Evolutionary conservation across 2,329 filamentous ascomycete species (phyloP), one percentile per base, ranked within the genome.

Genomic region (Fusarium sp.): DNA sequence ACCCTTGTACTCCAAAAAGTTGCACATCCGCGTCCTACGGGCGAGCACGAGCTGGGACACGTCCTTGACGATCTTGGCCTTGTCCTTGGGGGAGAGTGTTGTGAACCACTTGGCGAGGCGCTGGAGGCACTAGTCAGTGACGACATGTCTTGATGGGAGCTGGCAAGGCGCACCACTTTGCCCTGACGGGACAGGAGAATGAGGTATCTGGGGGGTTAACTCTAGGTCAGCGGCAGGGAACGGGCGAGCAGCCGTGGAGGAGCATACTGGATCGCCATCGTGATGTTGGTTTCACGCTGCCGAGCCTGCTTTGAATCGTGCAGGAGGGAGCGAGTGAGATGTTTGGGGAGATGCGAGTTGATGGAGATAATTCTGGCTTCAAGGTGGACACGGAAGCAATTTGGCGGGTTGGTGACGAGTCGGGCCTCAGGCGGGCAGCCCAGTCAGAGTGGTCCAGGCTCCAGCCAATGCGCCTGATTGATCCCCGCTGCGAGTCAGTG

Each of bases 41-140:
- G 96, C 96, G 73, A 99, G 90, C 74, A 99, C 96, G 54, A 98
- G 91, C 83, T 98, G 96, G 67, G 96, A 93, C 77, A 99, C 96
- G 86, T 99, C 96, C 83, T 99, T 99, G 87, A 99, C 95, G 79
- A 99, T 98, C 87, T 99, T 99, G 82, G 95, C 96, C 85, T 99
- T 99, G 79, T 99, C 96, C 83, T 91, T 97, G 70, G 96, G 96
- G 34, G 95, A 97, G 69, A 99, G 87, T 14, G 96, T 99, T 60
- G 94, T 97, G 83, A 99, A 99, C 96, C 96, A 99, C 85, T 99
- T 99, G 74, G 96, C 96, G 61, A 99, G 90, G 79, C 96, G 94
- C 96, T 99, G 83, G 61, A 70, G 64, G 72, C 51, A 49, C 11
- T 40, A 60, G 55, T 77, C 25, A 76, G 74, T 62, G 36, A 51